phyloP scores from a whole-genome alignment of 1,139 yeast species.

The Nakaseomyces delphensis region DNA sequence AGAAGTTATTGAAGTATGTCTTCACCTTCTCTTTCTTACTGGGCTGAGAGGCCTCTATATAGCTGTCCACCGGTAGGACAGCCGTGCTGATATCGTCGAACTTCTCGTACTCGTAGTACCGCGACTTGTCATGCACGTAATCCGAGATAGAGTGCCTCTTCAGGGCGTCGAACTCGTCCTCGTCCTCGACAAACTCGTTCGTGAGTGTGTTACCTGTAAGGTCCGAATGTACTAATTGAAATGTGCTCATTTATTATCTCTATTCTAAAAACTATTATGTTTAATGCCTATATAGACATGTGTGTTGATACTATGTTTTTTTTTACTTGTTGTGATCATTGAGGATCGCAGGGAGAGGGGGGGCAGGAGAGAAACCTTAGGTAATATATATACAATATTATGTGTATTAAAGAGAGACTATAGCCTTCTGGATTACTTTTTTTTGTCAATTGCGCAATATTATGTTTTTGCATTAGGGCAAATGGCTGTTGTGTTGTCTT shows the following conservation, averaged over 20 bases:
- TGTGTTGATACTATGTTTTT: too few species aligned
- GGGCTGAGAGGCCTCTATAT: constrained; percentile 1
- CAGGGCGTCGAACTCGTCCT: background rate
- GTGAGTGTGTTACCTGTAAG: constrained; percentile 15
- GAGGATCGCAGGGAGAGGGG: too few species aligned
- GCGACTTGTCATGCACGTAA: constrained; percentile 6
- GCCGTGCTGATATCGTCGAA: constrained; percentile 8
- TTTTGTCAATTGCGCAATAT: too few species aligned
- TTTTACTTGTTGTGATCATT: background rate
- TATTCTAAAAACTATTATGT: too few species aligned
- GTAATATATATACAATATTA: too few species aligned
- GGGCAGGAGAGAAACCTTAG: too few species aligned
- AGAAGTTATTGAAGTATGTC: constrained; percentile 4
- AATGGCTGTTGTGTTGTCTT: too few species aligned
- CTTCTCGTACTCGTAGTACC: constrained; percentile 9
- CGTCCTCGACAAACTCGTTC: background rate
- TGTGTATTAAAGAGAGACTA: too few species aligned
- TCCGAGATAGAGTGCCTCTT: constrained; percentile 7
- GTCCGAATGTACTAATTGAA: constrained; percentile 8
- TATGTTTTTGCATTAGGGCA: too few species aligned
- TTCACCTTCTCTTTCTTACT: background rate
- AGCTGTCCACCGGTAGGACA: constrained; percentile 2
- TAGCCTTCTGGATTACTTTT: too few species aligned
- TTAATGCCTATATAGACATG: too few species aligned
- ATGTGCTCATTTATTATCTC: too few species aligned